Evolutionary conservation across 208 protist genomes (phyloP), one percentile per base, ranked within the genome.

Genomic region (Lotmaria passim): DNA sequence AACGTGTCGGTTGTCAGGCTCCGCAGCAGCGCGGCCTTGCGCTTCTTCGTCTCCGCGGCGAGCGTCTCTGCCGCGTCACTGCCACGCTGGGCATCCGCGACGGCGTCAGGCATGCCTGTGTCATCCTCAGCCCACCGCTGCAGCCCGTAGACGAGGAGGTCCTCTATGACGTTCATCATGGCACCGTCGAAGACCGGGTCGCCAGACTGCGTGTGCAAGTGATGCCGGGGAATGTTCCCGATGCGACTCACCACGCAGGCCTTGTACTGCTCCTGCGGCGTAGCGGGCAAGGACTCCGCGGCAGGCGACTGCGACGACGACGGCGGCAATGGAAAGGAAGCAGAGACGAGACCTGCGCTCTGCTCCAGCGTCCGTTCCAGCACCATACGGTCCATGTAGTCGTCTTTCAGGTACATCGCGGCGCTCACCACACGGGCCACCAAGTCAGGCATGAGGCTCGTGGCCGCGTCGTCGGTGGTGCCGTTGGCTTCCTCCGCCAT

Each of bases 341-440:
- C 12, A 11, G 48, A 28, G 1, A 52, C 67, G 15, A 51, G 59
- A n/a, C 66, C 64, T 1, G 63, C 28, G 43, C 69, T 39, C 51
- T 79, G 58, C 46, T 73, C 47, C 46, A 83, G 52, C 12, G 71
- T 68, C 19, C 87, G 74, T 59, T 91, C 77, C 51, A 96, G 47
- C 41, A 93, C 80, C 81, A 96, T 83, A 8, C 88, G 85, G 26
- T 96, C 91, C 60, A 96, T 74, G 67, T 96, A 96, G 51, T 96
- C 91, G 67, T 96, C 91, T 60, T 96, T 96, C 23, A 93, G 39
- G 62, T 85, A 87, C 24, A 93, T 77, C 12, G 81, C 87, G 0
- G 85, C 75, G 36, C 79, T 83, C 23, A 92, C 55, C 5, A 92
- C 78, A 23, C 91, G 85, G 14, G 83, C 81, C 7, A 89, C 85